These are phyloP conservation scores for Heliamphora exappendiculata DNA, from an alignment of 148 eudicot species.

Conservation along the genomic window DNA sequence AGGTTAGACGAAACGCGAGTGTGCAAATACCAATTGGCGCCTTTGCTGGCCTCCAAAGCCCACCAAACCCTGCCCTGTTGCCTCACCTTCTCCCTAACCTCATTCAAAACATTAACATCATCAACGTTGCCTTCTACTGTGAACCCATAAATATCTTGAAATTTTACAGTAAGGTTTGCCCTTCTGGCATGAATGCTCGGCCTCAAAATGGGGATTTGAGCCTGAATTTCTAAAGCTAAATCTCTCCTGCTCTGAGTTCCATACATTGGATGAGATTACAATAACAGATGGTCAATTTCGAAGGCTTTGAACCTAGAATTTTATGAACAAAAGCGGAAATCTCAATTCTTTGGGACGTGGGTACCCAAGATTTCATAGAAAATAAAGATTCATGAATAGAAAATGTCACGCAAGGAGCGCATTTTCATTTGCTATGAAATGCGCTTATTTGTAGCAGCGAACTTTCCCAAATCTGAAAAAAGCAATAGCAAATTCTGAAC, in stretches of 20 bases:
- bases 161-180: constrained; percentile 88
- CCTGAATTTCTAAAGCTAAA: constrained; percentile 44
- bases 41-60: constrained; percentile 84
- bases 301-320: constrained; percentile 10
- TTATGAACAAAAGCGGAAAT: constrained; percentile 13
- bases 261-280: constrained; percentile 38
- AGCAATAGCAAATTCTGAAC: background rate
- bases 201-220: constrained; percentile 60
- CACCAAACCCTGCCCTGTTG: constrained; percentile 90
- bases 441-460: background rate
- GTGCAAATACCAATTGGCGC: constrained; percentile 84
- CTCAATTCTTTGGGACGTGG: background rate
- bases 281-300: constrained; percentile 16
- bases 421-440: background rate
- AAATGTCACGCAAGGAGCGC: background rate
- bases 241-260: constrained; percentile 50
- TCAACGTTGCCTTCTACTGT: constrained; percentile 94
- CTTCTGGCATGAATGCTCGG: constrained; percentile 90
- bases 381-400: background rate
- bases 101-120: constrained; percentile 96
- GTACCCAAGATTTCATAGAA: background rate
- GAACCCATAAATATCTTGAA: constrained; percentile 85
- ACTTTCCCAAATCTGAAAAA: background rate
- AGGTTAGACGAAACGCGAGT: constrained; percentile 51
- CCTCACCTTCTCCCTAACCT: constrained; percentile 88